phyloP scores from a whole-genome alignment of 176 grass and related monocot genomes.

The Hyparrhenia diplandra region DNA sequence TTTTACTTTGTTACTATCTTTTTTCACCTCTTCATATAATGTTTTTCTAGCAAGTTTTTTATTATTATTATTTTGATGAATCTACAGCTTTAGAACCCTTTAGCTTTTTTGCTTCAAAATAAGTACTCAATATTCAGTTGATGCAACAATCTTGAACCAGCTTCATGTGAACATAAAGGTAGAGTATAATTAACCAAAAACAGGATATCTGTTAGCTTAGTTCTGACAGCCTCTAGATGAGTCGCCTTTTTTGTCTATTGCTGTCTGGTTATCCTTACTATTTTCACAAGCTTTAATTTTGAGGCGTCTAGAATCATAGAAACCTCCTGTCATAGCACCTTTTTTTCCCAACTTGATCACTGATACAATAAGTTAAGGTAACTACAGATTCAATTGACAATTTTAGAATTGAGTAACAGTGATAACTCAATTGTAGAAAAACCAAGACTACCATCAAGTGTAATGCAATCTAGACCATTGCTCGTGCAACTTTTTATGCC shows the following conservation, averaged over 20 bases:
- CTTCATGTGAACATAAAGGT: conserved; percentile 4
- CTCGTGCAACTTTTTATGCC: conserved; percentile 78
- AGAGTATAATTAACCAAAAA: not conserved
- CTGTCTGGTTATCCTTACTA: conserved; percentile 69
- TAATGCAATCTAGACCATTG: conserved; percentile 95
- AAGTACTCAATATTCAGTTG: not conserved
- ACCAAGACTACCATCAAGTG: conserved; percentile 66
- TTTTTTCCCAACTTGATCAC: conserved; percentile 94
- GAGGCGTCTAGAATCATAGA: conserved; percentile 95
- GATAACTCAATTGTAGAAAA: not conserved
- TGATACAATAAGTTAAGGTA: conserved; percentile 33
- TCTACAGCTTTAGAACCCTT: not conserved
- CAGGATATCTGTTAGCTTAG: conserved; percentile 92
- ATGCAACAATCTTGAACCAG: not conserved
- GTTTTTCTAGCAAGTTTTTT: not conserved
- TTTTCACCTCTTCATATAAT: not conserved
- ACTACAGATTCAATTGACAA: conserved; percentile 5
- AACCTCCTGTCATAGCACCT: conserved; percentile 99
- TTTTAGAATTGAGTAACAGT: conserved; percentile 25
- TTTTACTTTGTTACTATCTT: not conserved
- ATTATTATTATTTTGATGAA: not conserved
- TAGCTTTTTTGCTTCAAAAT: not conserved
- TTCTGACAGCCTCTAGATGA: conserved; percentile 69
- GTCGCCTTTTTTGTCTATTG: conserved; percentile 68
- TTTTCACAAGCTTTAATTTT: conserved; percentile 89